Evolutionary conservation across 257 asterid species (phyloP).

Genomic region (Ophiorrhiza pumila): DNA sequence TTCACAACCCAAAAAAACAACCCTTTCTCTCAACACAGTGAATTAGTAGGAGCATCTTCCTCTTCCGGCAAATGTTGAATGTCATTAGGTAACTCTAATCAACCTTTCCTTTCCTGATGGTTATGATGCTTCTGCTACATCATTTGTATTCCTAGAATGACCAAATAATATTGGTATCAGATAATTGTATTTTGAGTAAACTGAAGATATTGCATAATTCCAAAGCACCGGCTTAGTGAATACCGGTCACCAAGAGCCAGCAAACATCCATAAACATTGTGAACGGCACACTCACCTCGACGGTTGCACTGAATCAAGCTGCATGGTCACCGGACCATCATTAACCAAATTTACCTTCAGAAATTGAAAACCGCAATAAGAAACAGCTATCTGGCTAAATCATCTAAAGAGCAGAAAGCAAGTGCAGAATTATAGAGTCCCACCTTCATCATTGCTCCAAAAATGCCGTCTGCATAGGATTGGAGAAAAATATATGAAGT

Average conservation of each 20-base stretch:
- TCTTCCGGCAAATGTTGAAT: not conserved
- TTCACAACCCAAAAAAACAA: not conserved
- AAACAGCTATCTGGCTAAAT: not conserved
- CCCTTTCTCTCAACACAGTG: not conserved
- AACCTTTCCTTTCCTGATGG: not conserved
- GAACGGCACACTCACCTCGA: constrained; percentile 40
- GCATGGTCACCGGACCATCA: constrained; percentile 95
- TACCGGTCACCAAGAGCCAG: not conserved
- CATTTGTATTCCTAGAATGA: constrained; percentile 10
- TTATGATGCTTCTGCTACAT: constrained; percentile 10
- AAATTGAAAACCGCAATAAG: constrained; percentile 12
- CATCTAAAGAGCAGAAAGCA: not conserved
- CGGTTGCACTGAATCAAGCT: constrained; percentile 74
- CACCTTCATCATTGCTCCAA: constrained; percentile 95
- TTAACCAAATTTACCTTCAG: constrained; percentile 78
- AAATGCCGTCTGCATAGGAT: constrained; percentile 65
- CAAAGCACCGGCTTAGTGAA: not conserved
- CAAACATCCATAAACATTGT: not conserved
- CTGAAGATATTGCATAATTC: not conserved
- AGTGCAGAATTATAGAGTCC: constrained; percentile 26
- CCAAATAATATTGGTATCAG: not conserved
- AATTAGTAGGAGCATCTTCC: not conserved
- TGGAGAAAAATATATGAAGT: not conserved
- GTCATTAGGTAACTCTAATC: not conserved
- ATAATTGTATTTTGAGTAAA: not conserved